Percentiles rank a stretch among this genome's conserved stretches.
These are phyloP conservation scores for Endoconidiophora laricicola DNA, from an alignment of 2,329 filamentous ascomycete genomes.

Conservation along the genomic window DNA sequence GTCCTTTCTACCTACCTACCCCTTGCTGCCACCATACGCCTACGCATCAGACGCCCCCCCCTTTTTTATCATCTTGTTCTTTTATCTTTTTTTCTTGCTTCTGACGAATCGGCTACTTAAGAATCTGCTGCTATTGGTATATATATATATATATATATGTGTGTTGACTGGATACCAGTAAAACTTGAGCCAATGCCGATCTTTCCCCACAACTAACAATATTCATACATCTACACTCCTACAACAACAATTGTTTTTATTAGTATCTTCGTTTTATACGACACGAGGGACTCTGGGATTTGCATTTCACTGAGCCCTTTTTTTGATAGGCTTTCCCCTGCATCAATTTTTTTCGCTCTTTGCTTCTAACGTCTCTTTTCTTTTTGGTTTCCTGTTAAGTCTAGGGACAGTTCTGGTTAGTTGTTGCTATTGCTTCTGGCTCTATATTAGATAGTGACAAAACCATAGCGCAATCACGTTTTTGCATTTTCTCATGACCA, in stretches of 20 bases:
- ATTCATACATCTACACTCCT: not conserved
- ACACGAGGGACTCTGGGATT: conserved; percentile 3
- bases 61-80: not conserved
- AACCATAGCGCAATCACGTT: not conserved
- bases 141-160: not conserved
- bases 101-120: not conserved
- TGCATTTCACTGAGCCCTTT: conserved; percentile 12
- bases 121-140: not conserved
- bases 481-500: not conserved
- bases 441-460: conserved; percentile 1
- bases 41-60: not conserved
- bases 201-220: not conserved
- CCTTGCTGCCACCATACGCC: not conserved
- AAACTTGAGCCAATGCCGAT: no score
- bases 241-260: conserved; percentile 8
- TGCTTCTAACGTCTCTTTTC: conserved; percentile 3
- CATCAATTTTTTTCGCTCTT: conserved; percentile 8
- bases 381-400: not conserved
- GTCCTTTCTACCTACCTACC: not conserved
- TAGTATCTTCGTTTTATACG: conserved; percentile 10
- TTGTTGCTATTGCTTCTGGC: not conserved
- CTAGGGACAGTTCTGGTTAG: not conserved
- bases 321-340: conserved; percentile 9
- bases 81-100: conserved; percentile 1
- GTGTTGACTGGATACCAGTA: not conserved